Evolutionary conservation across 441 rosid species (phyloP).

Genomic region (Populus hybrid): DNA sequence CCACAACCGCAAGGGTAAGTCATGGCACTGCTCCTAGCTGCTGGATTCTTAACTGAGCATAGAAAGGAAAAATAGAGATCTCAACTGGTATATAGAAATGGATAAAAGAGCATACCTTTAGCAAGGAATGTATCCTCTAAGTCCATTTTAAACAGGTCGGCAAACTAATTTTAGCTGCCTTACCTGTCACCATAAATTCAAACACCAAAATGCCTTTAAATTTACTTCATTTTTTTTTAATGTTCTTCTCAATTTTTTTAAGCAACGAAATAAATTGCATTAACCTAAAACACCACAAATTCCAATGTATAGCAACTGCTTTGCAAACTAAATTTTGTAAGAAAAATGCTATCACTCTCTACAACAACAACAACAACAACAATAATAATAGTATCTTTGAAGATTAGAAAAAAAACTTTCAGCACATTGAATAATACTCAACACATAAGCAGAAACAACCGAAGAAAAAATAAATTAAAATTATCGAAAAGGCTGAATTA

Average conservation of each 20-base stretch:
- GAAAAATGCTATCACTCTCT: not conserved
- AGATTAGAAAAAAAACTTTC: too few species aligned
- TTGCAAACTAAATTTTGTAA: not conserved
- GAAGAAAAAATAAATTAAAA: too few species aligned
- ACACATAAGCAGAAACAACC: too few species aligned
- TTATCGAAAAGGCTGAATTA: too few species aligned
- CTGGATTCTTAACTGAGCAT: too few species aligned
- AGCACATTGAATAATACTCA: too few species aligned
- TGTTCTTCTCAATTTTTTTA: too few species aligned
- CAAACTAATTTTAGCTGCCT: slow-evolving; percentile 22
- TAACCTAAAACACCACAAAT: not conserved
- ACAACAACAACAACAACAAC: too few species aligned
- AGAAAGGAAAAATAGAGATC: not conserved
- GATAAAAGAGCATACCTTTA: slow-evolving; percentile 40
- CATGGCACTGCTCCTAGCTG: too few species aligned
- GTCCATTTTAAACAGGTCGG: slow-evolving; percentile 40
- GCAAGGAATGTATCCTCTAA: slow-evolving; percentile 45
- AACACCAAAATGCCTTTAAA: slow-evolving; percentile 14
- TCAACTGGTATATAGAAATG: not conserved
- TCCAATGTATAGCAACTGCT: not conserved
- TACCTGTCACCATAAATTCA: slow-evolving; percentile 20
- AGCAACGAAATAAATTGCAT: not conserved
- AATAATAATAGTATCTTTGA: not conserved
- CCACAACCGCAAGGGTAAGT: not conserved
- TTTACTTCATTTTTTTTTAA: not conserved